Conservation (phyloP, 768 basidiomycete species). For the Podaxis sp. region DNA sequence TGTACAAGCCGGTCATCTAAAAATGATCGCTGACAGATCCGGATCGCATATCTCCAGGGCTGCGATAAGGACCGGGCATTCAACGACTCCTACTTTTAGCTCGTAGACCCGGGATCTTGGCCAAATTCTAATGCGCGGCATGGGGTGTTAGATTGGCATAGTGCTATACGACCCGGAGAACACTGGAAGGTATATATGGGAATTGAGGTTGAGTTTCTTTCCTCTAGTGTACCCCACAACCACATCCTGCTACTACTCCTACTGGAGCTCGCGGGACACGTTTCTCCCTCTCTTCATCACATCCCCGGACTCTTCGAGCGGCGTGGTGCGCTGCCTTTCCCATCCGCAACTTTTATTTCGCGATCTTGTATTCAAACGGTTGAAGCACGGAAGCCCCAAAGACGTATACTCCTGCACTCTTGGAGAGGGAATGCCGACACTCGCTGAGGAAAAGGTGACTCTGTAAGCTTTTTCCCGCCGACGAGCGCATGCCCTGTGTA, state of each 20-base stretch:
- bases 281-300: background rate
- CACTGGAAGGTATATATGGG: background rate
- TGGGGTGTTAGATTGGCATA: slow-evolving; percentile 2
- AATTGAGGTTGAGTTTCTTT: background rate
- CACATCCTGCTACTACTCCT: background rate
- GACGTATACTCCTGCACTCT: too few relatives aligned
- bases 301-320: background rate
- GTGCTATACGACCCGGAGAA: background rate
- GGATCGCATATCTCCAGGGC: background rate
- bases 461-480: background rate
- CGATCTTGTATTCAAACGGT: background rate
- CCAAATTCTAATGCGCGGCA: background rate
- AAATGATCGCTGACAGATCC: background rate
- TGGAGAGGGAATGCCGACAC: background rate
- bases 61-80: background rate
- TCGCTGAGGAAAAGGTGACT: background rate
- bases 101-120: background rate
- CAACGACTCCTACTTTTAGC: background rate
- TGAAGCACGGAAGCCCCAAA: background rate
- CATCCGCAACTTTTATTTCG: background rate
- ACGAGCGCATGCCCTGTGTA: background rate
- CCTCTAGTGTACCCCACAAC: background rate
- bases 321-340: background rate
- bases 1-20: background rate
- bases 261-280: background rate